Percentiles rank a stretch among this genome's conserved stretches.
These are phyloP conservation scores for Candida sanyaensis DNA, from an alignment of 1,139 yeast genomes.

Conservation along the genomic window DNA sequence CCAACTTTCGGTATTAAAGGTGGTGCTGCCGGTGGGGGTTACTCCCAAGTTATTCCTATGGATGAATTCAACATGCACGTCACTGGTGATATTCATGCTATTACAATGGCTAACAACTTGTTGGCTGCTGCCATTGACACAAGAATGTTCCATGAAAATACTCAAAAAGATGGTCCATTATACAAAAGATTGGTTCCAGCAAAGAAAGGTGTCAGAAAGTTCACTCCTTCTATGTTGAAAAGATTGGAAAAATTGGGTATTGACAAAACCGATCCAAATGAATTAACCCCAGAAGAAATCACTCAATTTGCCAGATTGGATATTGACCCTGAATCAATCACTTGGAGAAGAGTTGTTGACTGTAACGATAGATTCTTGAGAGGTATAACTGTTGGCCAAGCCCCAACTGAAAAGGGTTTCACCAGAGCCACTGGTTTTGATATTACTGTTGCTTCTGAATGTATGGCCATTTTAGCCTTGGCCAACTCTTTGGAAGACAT, in stretches of 20 bases:
- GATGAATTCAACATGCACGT: slow-evolving; percentile 98
- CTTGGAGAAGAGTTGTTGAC: slow-evolving; percentile 97
- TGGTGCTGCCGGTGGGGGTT: slow-evolving; percentile 99
- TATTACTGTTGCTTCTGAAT: slow-evolving; percentile 95
- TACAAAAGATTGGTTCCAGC: slow-evolving; percentile 87
- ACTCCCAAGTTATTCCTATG: slow-evolving; percentile 98
- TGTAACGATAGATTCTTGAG: slow-evolving; percentile 92
- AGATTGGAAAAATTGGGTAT: slow-evolving; percentile 83
- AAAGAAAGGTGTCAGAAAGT: slow-evolving; percentile 78
- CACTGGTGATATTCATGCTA: slow-evolving; percentile 98
- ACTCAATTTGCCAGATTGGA: slow-evolving; percentile 80
- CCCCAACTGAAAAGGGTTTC: slow-evolving; percentile 92
- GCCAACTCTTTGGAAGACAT: slow-evolving; percentile 79
- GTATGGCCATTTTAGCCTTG: slow-evolving; percentile 97
- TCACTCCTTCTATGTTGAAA: slow-evolving; percentile 76
- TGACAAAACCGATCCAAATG: slow-evolving; percentile 77
- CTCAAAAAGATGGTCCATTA: slow-evolving; percentile 88
- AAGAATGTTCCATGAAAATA: slow-evolving; percentile 92
- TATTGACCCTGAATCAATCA: slow-evolving; percentile 90
- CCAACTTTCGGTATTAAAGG: slow-evolving; percentile 99
- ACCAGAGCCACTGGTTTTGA: slow-evolving; percentile 93
- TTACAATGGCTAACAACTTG: slow-evolving; percentile 91
- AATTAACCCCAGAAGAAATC: slow-evolving; percentile 78
- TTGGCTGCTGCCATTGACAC: slow-evolving; percentile 98
- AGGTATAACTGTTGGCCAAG: slow-evolving; percentile 90